Conservation (phyloP, 2,329 filamentous ascomycete species). For the Lachnellula arida region DNA sequence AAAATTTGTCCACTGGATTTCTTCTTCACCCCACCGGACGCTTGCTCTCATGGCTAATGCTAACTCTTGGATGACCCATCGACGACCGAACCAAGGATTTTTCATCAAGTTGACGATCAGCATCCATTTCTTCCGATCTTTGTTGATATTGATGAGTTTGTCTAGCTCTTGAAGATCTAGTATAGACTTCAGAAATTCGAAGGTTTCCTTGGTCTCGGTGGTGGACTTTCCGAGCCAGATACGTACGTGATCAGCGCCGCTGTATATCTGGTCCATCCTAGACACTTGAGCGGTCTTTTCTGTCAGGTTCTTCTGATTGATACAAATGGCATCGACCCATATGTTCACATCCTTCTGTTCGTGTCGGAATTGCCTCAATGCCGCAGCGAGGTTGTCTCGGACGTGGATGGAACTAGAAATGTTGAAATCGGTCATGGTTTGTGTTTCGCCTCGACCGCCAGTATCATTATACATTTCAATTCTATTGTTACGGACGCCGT, state of each 20-base stretch:
- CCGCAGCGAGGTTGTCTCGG: conserved; percentile 6
- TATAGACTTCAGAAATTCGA: background rate
- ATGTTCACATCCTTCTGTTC: background rate
- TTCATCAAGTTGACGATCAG: background rate
- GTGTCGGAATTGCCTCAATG: background rate
- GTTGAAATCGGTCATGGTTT: background rate
- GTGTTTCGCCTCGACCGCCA: background rate
- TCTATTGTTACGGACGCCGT: conserved; percentile 1
- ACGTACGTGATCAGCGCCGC: background rate
- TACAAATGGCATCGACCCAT: background rate
- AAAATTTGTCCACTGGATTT: conserved; percentile 14
- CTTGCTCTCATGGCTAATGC: conserved; percentile 31
- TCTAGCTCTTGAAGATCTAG: background rate
- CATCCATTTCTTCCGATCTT: background rate
- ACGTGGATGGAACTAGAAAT: conserved; percentile 1
- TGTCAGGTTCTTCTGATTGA: background rate
- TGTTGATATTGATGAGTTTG: background rate
- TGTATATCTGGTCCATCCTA: conserved; percentile 3
- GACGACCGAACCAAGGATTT: conserved; percentile 33
- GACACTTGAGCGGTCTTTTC: conserved; percentile 2
- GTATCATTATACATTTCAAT: conserved; percentile 2
- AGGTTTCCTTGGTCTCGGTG: background rate
- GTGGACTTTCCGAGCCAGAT: background rate
- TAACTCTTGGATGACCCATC: conserved; percentile 40
- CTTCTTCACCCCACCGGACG: conserved; percentile 30